phyloP scores from a whole-genome alignment of 1,284 basidiomycete species.

The Gomphus bonarii region DNA sequence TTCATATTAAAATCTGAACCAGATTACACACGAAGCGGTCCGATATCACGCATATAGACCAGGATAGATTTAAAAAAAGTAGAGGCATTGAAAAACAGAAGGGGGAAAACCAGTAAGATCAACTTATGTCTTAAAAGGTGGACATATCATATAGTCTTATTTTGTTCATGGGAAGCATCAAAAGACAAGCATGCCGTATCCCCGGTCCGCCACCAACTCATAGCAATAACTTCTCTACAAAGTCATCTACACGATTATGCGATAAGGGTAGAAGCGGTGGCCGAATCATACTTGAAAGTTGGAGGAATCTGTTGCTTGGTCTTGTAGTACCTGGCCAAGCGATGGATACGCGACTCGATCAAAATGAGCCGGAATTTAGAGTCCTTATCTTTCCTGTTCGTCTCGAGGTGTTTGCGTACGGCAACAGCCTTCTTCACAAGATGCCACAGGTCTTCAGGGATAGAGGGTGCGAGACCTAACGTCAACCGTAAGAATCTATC shows the following conservation, averaged over 20 bases:
- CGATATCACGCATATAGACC: no score
- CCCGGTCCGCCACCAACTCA: neutral
- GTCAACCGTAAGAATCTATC: neutral
- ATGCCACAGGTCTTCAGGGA: constrained; percentile 99
- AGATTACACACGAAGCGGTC: no score
- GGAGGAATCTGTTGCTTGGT: constrained; percentile 95
- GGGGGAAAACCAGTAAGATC: no score
- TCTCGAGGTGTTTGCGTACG: constrained; percentile 97
- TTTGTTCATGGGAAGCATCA: neutral
- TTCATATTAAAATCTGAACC: no score
- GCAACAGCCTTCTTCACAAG: constrained; percentile 99
- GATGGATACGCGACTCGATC: constrained; percentile 98
- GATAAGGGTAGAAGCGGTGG: constrained; percentile 80
- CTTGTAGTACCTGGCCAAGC: constrained; percentile 94
- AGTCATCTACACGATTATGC: constrained; percentile 29
- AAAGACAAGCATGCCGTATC: neutral
- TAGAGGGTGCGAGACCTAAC: constrained; percentile 87
- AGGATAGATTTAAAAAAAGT: no score
- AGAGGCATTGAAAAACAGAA: no score
- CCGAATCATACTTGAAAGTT: constrained; percentile 96
- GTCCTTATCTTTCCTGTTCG: constrained; percentile 97
- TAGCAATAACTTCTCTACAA: neutral
- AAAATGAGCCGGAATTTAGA: constrained; percentile 98
- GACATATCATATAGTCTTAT: constrained; percentile 1
- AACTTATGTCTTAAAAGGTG: neutral